Evolutionary conservation across 495 filamentous ascomycete species (phyloP).

Genomic region (Annulohypoxylon stygium): DNA sequence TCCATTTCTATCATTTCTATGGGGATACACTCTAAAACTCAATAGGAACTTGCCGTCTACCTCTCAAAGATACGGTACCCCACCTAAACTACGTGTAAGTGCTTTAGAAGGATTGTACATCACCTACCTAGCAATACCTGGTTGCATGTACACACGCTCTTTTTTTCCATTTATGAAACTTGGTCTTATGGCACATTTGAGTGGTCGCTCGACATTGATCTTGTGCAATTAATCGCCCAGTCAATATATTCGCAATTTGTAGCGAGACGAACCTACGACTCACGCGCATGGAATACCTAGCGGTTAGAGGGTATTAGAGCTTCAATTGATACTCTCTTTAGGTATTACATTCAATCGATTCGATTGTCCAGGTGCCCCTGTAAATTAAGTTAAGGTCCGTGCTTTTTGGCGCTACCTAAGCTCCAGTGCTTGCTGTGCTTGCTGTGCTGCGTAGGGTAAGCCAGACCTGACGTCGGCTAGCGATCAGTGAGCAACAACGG

Average conservation of each 20-base stretch:
- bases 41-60: slow-evolving; percentile 43
- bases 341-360: neutral
- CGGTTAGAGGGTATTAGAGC: slow-evolving; percentile 12
- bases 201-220: slow-evolving; percentile 11
- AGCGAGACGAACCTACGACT: slow-evolving; percentile 38
- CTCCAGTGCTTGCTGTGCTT: neutral
- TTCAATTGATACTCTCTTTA: neutral
- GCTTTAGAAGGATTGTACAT: slow-evolving; percentile 38
- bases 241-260: slow-evolving; percentile 41
- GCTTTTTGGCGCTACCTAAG: slow-evolving; percentile 17
- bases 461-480: slow-evolving; percentile 43
- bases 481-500: slow-evolving; percentile 33
- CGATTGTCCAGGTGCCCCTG: slow-evolving; percentile 10
- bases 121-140: slow-evolving; percentile 4
- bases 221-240: slow-evolving; percentile 24
- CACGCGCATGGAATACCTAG: slow-evolving; percentile 33
- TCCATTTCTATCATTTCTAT: slow-evolving; percentile 17
- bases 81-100: slow-evolving; percentile 38
- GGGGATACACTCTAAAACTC: slow-evolving; percentile 8
- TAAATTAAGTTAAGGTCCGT: slow-evolving; percentile 39
- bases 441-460: neutral
- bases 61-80: slow-evolving; percentile 27
- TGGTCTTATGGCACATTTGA: slow-evolving; percentile 26
- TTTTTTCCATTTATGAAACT: slow-evolving; percentile 32
- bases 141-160: slow-evolving; percentile 23